Evolutionary conservation across 768 basidiomycete genomes (phyloP).

Genomic region (Lactarius indigo): DNA sequence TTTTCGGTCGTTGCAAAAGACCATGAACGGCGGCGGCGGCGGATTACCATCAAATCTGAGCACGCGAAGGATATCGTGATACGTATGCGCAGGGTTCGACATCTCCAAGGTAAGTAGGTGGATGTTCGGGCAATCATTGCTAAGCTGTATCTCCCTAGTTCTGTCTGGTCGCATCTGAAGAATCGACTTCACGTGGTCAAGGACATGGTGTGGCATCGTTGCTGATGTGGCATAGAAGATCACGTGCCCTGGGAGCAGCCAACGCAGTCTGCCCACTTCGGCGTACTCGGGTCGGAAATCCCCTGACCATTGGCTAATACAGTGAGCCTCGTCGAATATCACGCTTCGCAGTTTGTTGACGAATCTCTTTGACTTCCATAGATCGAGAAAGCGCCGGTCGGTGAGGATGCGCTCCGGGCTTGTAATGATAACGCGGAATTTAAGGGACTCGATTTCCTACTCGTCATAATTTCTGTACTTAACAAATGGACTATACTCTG

Average conservation of each 20-base stretch:
- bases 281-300: not conserved
- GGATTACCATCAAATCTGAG: too few relatives aligned
- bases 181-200: too few relatives aligned
- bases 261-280: not conserved
- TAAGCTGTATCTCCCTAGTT: too few relatives aligned
- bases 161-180: too few relatives aligned
- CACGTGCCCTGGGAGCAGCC: not conserved
- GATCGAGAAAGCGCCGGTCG: not conserved
- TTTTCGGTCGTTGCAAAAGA: too few relatives aligned
- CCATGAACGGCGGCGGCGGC: too few relatives aligned
- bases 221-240: not conserved
- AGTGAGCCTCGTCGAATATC: not conserved
- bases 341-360: not conserved
- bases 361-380: not conserved
- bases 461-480: too few relatives aligned
- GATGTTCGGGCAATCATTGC: too few relatives aligned
- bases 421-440: not conserved
- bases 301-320: not conserved
- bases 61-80: too few relatives aligned
- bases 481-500: too few relatives aligned
- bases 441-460: not conserved
- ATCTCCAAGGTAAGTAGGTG: too few relatives aligned
- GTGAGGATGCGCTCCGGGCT: not conserved
- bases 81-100: too few relatives aligned
- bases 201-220: not conserved